A percentile compares a stretch with the other conserved stretches of the same genome.
These are phyloP conservation scores for Calycina marina DNA, from an alignment of 2,329 filamentous ascomycete genomes.

Conservation along the genomic window DNA sequence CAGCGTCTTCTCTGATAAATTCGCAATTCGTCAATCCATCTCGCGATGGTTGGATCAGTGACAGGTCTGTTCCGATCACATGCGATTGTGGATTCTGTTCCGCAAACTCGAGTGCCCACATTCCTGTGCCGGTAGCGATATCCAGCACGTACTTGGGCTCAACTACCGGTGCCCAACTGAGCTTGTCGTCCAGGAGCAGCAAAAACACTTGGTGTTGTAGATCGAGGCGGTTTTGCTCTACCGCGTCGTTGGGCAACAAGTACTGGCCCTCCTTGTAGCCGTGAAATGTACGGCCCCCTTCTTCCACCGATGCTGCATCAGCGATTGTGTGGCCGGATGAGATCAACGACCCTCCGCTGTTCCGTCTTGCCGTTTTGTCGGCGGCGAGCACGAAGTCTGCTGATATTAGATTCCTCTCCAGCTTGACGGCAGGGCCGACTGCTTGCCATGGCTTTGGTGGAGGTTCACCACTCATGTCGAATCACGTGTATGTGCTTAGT, in stretches of 20 bases:
- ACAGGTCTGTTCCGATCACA: constrained; percentile 43
- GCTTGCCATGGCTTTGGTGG: too few species aligned
- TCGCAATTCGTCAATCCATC: constrained; percentile 38
- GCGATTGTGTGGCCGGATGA: too few species aligned
- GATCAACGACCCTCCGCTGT: too few species aligned
- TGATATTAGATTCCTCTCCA: too few species aligned
- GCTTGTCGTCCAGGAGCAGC: constrained; percentile 7
- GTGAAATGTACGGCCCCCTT: background rate
- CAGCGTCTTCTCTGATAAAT: constrained; percentile 49
- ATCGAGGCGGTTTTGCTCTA: constrained; percentile 7
- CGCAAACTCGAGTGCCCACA: constrained; percentile 27
- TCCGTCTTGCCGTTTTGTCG: too few species aligned
- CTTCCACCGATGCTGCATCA: too few species aligned
- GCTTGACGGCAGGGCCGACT: too few species aligned
- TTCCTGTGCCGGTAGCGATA: constrained; percentile 27
- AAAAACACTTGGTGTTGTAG: constrained; percentile 11
- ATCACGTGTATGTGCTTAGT: too few species aligned
- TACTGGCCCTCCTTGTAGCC: constrained; percentile 1
- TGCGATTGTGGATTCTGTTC: background rate
- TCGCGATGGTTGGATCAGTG: constrained; percentile 43
- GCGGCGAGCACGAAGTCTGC: too few species aligned
- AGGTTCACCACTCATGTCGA: too few species aligned
- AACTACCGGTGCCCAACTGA: constrained; percentile 11
- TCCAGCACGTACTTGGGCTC: constrained; percentile 23
- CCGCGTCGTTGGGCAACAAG: constrained; percentile 7